Evolutionary conservation across 495 filamentous ascomycete genomes (phyloP).

Genomic region (Penicillium cataractarum): DNA sequence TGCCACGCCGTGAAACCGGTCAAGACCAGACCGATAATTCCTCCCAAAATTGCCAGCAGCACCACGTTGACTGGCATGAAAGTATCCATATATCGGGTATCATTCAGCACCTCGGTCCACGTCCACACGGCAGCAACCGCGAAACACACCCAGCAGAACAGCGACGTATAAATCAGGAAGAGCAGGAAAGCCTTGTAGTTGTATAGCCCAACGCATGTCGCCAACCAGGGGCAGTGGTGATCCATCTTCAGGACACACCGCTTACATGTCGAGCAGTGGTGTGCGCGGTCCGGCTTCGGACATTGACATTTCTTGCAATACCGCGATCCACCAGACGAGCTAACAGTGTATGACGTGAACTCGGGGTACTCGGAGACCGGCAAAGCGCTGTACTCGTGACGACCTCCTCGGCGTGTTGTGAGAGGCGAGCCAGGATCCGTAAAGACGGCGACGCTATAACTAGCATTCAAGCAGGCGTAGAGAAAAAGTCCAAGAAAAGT

Average conservation of each 20-base stretch:
- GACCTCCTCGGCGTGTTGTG: conserved; percentile 38
- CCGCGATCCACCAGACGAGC: conserved; percentile 78
- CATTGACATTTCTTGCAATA: conserved; percentile 98
- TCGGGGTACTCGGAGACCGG: conserved; percentile 63
- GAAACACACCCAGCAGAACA: conserved; percentile 87
- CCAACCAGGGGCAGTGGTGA: conserved; percentile 98
- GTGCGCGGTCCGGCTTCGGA: conserved; percentile 91
- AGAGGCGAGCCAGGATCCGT: conserved; percentile 78
- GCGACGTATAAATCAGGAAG: conserved; percentile 86
- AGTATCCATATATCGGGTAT: conserved; percentile 63
- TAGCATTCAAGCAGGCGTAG: conserved; percentile 81
- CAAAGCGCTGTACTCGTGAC: conserved; percentile 61
- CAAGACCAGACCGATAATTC: conserved; percentile 88
- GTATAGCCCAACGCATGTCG: conserved; percentile 88
- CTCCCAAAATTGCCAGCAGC: conserved; percentile 79
- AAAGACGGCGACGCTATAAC: conserved; percentile 90
- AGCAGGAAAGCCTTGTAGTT: conserved; percentile 97
- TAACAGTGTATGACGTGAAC: conserved; percentile 82
- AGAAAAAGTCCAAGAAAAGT: conserved; percentile 68
- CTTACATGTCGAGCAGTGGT: conserved; percentile 93
- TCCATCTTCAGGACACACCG: conserved; percentile 99
- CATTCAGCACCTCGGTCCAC: conserved; percentile 74
- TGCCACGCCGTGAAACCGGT: conserved; percentile 93
- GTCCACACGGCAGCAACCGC: conserved; percentile 73
- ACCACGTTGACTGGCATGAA: conserved; percentile 90